Conservation (phyloP, 73 alveolate species). For the Loxodes magnus region DNA sequence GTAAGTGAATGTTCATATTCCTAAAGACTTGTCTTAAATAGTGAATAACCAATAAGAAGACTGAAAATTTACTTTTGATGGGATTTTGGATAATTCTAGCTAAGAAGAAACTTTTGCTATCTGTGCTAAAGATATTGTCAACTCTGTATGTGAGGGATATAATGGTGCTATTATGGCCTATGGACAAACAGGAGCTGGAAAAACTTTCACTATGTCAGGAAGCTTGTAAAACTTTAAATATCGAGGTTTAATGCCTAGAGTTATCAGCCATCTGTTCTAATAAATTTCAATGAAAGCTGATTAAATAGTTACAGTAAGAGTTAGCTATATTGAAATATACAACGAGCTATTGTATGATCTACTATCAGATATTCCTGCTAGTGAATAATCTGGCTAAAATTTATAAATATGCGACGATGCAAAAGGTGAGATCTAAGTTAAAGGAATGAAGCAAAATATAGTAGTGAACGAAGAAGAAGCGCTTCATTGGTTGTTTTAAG, state of each 20-base stretch:
- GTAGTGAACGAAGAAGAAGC: conserved; percentile 94
- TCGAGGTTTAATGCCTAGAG: conserved; percentile 98
- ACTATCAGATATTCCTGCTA: conserved; percentile 38
- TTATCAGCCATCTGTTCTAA: conserved; percentile 76
- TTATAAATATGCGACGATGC: conserved; percentile 71
- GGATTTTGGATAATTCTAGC: background rate
- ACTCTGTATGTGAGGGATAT: conserved; percentile 34
- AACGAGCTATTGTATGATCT: conserved; percentile 96
- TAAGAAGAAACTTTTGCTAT: background rate
- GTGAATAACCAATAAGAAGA: background rate
- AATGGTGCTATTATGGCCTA: conserved; percentile 17
- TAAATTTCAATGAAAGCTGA: conserved; percentile 82
- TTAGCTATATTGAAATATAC: conserved; percentile 95
- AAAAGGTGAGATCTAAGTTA: conserved; percentile 83
- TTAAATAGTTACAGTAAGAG: conserved; percentile 71
- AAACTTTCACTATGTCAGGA: conserved; percentile 72
- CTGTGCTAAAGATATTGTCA: conserved; percentile 15
- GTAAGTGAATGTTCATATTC: background rate
- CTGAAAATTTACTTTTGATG: background rate
- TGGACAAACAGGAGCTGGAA: conserved; percentile 12
- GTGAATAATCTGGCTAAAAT: conserved; percentile 9
- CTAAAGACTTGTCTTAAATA: background rate
- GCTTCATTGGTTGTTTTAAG: conserved; percentile 90
- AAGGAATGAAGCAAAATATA: conserved; percentile 71
- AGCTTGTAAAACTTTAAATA: conserved; percentile 83